Base-by-base conservation (phyloP, 2,329 filamentous ascomycete genomes). In the Coleophoma cylindrospora region DNA sequence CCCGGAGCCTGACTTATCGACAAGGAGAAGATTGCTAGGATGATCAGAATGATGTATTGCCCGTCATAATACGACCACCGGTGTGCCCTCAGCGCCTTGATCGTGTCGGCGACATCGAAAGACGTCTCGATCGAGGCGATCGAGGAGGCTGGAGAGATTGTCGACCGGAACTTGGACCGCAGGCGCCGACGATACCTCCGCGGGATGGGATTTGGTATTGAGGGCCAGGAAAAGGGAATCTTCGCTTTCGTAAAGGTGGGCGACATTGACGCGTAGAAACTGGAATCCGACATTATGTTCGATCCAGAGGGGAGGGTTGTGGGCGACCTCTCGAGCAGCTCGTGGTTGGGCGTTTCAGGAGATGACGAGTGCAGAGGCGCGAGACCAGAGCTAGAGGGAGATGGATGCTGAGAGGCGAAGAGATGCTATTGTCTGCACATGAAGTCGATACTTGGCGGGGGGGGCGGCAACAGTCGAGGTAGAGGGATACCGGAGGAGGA, bases 21-120 rank as follows among this genome's bases (percentile, higher is more conserved):
- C 54, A 96, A 77, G 48, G 86, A 90, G 72, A 96, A 96, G 59
- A 95, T 81, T 59, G 83, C 83, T 45, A 95, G 69, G 48, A 86
- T 78, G 52, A 84, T 80, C 27, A 95, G 71, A 50, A 92, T 74
- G 46, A 89, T 68, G 68, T 96, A 95, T 71, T 96, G 91, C 38
- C 87, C 79, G 68, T 97, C 92, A 66, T 91, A 87, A 47, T 85
- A 74, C 47, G 80, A 86, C 89, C 89, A 96, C 56, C 82, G 82
- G 66, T 94, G 89, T 53, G 80, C 80, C 61, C 86, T 85, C 55
- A 96, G 74, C 36, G 86, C 81, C 53, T 82, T 80, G 54, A 96
- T 70, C 12, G 90, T 91, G 64, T 95, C 86, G 61, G 80, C 75
- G 5, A 89, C 85, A 58, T 87, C 91, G 69, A 91, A 88, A 1